Evolutionary conservation across 148 eudicot genomes (phyloP), one percentile per base, ranked within the genome.

Genomic region (Chenopodium berlandieri): DNA sequence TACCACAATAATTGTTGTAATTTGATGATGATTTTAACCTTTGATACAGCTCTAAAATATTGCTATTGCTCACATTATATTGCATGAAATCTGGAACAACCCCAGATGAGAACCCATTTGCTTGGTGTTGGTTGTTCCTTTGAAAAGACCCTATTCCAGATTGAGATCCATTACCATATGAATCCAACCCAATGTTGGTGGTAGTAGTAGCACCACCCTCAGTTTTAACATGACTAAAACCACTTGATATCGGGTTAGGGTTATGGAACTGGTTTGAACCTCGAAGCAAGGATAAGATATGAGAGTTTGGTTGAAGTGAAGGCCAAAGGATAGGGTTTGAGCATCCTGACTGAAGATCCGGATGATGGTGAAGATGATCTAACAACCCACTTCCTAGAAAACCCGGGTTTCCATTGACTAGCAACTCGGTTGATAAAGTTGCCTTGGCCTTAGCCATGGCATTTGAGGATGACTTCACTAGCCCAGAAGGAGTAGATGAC

Each of bases 281-380:
- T 84, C 94, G 88, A 81, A 93, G 85, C 58, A 93, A 73, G 75
- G 94, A 85, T 10, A 91, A 79, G 65, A 91, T 75, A 64, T 89
- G 90, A 75, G 90, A 85, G 79, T 79, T 86, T 72, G 90, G 85
- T 5, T 82, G 83, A 10, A 89, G 50, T n/a, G 89, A 74, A 40
- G 91, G 75, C 93, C 92, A 91, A 50, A 87, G 56, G 11, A 83
- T 25, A 0, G 94, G 92, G 82, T 73, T 84, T 73, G 87, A n/a
- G 10, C 84, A 62, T 14, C 64, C 22, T 9, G 72, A 27, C 12
- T 84, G 86, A 74, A 71, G 75, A 4, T 81, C 83, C 34, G 78
- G 19, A 44, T 73, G 77, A 62, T 37, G 68, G 22, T 67, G 81
- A 20, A 81, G 46, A 56, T 79, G 82, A 79, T 84, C 86, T 81